Evolutionary conservation across 106 monocot genomes (phyloP).

Genomic region (Phalaenopsis equestris): DNA sequence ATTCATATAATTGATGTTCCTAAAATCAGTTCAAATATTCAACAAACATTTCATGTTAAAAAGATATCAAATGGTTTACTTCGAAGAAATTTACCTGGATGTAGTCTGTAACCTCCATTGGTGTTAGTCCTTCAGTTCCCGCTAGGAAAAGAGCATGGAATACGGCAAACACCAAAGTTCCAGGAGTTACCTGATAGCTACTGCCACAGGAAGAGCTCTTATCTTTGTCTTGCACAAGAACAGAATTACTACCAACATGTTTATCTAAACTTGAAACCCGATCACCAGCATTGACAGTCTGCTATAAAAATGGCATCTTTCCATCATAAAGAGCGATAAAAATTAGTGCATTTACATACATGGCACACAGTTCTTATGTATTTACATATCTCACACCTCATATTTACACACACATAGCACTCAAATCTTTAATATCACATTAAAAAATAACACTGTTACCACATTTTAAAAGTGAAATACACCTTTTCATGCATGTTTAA

Average conservation of each 20-base stretch:
- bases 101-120: slow-evolving; percentile 83
- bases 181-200: slow-evolving; percentile 78
- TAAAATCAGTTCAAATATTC: slow-evolving; percentile 11
- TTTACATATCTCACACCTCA: too few species aligned
- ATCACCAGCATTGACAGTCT: not conserved
- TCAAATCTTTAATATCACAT: too few species aligned
- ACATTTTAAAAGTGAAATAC: too few species aligned
- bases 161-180: slow-evolving; percentile 96
- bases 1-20: slow-evolving; percentile 88
- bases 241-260: slow-evolving; percentile 67
- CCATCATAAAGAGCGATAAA: too few species aligned
- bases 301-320: not conserved
- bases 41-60: not conserved
- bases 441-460: too few species aligned
- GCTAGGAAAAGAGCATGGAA: slow-evolving; percentile 90
- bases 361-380: too few species aligned
- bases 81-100: slow-evolving; percentile 57
- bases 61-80: slow-evolving; percentile 4
- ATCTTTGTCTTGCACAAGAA: slow-evolving; percentile 77
- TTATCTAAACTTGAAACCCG: not conserved
- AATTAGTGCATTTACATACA: too few species aligned
- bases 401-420: too few species aligned
- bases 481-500: too few species aligned
- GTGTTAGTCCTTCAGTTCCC: slow-evolving; percentile 69
- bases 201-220: slow-evolving; percentile 60